These are phyloP conservation scores for Populus trichocarpa DNA, from an alignment of 441 rosid species.

Conservation along the genomic window DNA sequence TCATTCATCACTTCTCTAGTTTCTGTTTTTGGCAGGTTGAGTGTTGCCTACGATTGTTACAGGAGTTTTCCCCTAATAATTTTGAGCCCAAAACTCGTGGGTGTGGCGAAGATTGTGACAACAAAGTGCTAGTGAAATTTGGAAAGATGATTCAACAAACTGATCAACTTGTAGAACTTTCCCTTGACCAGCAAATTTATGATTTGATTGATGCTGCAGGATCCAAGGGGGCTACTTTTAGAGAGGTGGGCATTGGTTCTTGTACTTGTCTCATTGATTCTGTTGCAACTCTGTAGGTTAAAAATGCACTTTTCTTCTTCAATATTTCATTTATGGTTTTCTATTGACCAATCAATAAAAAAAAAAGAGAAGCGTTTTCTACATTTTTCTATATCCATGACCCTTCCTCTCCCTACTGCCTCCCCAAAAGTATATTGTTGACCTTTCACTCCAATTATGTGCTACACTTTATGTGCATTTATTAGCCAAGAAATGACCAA, in stretches of 20 bases:
- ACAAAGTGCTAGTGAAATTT: conserved; percentile 32
- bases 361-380: background rate
- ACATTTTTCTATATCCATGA: conserved; percentile 2
- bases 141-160: conserved; percentile 60
- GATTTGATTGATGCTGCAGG: conserved; percentile 85
- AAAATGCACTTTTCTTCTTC: background rate
- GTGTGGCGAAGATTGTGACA: conserved; percentile 36
- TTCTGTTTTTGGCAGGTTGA: conserved; percentile 57
- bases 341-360: background rate
- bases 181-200: conserved; percentile 84
- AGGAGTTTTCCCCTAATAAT: conserved; percentile 42
- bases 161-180: conserved; percentile 83
- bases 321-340: background rate
- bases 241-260: conserved; percentile 54
- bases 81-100: conserved; percentile 40
- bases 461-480: background rate
- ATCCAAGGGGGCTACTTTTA: conserved; percentile 62
- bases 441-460: background rate
- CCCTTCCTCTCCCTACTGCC: background rate
- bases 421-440: background rate
- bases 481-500: background rate
- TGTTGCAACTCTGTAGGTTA: background rate
- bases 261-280: conserved; percentile 6
- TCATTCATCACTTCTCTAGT: conserved; percentile 13
- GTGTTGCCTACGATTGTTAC: conserved; percentile 70